Conservation (phyloP, 1,139 yeast genomes). For the Tardiomyces depauwii region DNA sequence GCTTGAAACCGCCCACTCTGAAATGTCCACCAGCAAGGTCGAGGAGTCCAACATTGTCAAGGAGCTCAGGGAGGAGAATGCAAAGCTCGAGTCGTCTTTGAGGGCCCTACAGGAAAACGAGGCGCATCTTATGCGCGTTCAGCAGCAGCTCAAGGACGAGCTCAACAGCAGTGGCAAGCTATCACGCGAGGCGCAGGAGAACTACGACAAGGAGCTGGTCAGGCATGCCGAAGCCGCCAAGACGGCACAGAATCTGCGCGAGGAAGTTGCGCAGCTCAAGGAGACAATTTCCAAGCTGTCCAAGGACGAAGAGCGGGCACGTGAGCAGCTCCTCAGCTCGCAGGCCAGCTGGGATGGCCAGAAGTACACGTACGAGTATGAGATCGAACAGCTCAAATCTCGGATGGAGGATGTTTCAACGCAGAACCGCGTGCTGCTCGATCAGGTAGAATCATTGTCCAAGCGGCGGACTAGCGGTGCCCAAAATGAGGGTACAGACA, state of each 20-base stretch:
- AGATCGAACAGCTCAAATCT: conserved; percentile 35
- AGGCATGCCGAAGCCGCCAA: conserved; percentile 47
- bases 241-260: conserved; percentile 33
- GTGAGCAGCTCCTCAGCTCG: conserved; percentile 24
- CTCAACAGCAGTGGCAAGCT: conserved; percentile 40
- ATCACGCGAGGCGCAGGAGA: conserved; percentile 42
- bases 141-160: conserved; percentile 30
- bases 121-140: conserved; percentile 15
- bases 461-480: background rate
- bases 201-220: conserved; percentile 35
- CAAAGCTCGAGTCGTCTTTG: conserved; percentile 12
- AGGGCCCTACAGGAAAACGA: conserved; percentile 22
- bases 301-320: conserved; percentile 23
- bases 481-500: conserved; percentile 15
- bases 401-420: background rate
- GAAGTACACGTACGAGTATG: conserved; percentile 38
- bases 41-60: conserved; percentile 9
- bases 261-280: conserved; percentile 19
- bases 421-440: conserved; percentile 1
- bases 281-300: conserved; percentile 29
- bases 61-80: background rate
- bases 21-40: conserved; percentile 9
- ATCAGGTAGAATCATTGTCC: conserved; percentile 5
- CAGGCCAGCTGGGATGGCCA: conserved; percentile 37
- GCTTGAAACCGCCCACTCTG: conserved; percentile 15